Conservation (phyloP, 1,284 basidiomycete genomes). For the Hemileia vastatrix region DNA sequence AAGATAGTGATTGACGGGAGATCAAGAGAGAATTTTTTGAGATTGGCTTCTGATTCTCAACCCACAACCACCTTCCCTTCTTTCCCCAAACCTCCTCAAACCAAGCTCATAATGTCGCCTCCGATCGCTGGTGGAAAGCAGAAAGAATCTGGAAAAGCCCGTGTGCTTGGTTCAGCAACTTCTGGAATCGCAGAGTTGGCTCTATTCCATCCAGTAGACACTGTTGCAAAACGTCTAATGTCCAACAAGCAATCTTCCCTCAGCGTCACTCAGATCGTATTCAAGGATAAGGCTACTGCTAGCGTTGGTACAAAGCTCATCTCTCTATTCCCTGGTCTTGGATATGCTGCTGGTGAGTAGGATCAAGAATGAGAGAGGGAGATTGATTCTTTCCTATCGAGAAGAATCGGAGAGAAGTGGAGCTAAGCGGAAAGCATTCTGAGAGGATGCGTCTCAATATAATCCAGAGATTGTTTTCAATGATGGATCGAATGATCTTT, state of each 20-base stretch:
- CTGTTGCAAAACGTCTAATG: slow-evolving; percentile 94
- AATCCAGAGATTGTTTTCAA: no score
- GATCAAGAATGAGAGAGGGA: no score
- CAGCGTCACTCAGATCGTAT: slow-evolving; percentile 65
- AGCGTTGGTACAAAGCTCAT: slow-evolving; percentile 58
- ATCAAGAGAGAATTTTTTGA: no score
- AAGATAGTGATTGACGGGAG: no score
- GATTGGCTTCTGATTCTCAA: no score
- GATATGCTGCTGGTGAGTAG: slow-evolving; percentile 97
- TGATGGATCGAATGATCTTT: no score
- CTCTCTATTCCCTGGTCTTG: slow-evolving; percentile 91
- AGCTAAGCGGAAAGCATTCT: no score
- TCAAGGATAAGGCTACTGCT: slow-evolving; percentile 71
- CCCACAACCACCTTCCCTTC: no score
- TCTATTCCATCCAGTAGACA: slow-evolving; percentile 56
- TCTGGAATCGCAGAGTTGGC: slow-evolving; percentile 92
- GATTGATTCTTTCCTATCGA: no score
- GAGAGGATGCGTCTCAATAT: no score
- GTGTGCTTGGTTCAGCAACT: slow-evolving; percentile 80
- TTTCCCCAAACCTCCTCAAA: no score
- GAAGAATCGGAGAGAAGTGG: no score
- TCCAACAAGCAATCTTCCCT: slow-evolving; percentile 54
- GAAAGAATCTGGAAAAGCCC: slow-evolving; percentile 75
- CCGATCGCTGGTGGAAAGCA: slow-evolving; percentile 28
- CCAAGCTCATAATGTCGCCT: slow-evolving; percentile 17